These are phyloP conservation scores for Heterotrichella gracilis DNA, from an alignment of 352 stramenopile species.

Conservation along the genomic window DNA sequence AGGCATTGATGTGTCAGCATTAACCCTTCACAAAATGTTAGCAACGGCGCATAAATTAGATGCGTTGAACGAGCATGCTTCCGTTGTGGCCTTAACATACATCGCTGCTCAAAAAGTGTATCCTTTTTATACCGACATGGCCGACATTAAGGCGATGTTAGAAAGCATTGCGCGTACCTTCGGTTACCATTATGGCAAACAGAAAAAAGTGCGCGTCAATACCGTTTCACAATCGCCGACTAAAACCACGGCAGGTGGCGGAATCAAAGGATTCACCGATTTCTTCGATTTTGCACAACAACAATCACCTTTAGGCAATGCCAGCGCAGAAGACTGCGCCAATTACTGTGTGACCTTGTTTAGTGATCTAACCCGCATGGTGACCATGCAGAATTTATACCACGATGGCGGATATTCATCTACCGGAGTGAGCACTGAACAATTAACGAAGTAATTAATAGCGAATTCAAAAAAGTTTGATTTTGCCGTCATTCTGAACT, in stretches of 20 bases:
- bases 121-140: constrained; percentile 5
- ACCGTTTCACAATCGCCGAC: not conserved
- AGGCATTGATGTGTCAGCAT: not conserved
- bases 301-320: not conserved
- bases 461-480: no score
- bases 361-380: not conserved
- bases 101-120: not conserved
- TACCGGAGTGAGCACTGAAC: not conserved
- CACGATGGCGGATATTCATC: not conserved
- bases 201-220: not conserved
- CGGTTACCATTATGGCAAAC: constrained; percentile 1
- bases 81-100: not conserved
- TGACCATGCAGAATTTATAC: constrained; percentile 5
- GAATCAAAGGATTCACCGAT: not conserved
- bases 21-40: constrained; percentile 8
- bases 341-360: constrained; percentile 8
- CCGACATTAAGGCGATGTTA: not conserved
- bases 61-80: not conserved
- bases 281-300: not conserved
- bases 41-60: not conserved
- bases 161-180: not conserved
- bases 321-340: not conserved
- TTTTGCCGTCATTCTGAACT: no score
- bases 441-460: not conserved
- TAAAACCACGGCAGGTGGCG: not conserved